Base-by-base conservation (phyloP, 768 basidiomycete species). In the Mycena albidolilacea region DNA sequence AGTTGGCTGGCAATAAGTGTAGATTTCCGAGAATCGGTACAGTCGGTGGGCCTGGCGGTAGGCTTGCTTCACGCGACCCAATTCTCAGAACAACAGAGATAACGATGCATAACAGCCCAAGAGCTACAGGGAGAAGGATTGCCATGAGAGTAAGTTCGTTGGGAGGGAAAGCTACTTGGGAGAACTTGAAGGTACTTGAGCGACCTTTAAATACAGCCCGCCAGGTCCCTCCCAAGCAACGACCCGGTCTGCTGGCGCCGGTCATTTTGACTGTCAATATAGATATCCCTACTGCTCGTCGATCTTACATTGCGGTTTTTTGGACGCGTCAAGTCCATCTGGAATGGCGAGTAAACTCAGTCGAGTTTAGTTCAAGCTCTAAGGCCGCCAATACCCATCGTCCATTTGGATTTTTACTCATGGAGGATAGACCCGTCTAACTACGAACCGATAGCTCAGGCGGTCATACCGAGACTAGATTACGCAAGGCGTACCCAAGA, bases 11-110 rank as follows among this genome's bases (percentile, higher is more conserved):
- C 30, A 76, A 72, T 52, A 69, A 57, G 59, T 74, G 60, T 9
- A 74, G 58, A 48, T 76, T 76, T 4, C 76, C 76, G 7, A 77
- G 23, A 12, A 77, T 14, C 7, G 71, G 73, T 3, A 72, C 3
- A 12, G 76, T 77, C n/a, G 76, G 76, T 4, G 73, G 73, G 10
- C 71, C 76, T 0, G 73, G 73, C 23, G 76, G 73, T 4, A 77
- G 50, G 14, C 50, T 58, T 15, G 57, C 21, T 41, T 72, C 73
- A 0, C 76, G 71, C 15, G 43, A 23, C 7, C 76, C 70, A 21
- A 70, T 50, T n/a, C 66, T 72, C 12, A 54, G 60, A 12, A 76
- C 44, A 17, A 38, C 54, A 0, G 57, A 7, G 17, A 58, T 4
- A 8, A 44, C 23, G 15, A 61, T 19, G n/a, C 39, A 38, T 8